phyloP scores from a whole-genome alignment of 805 yeast genomes.

The Ogataea trehaloabstinens region DNA sequence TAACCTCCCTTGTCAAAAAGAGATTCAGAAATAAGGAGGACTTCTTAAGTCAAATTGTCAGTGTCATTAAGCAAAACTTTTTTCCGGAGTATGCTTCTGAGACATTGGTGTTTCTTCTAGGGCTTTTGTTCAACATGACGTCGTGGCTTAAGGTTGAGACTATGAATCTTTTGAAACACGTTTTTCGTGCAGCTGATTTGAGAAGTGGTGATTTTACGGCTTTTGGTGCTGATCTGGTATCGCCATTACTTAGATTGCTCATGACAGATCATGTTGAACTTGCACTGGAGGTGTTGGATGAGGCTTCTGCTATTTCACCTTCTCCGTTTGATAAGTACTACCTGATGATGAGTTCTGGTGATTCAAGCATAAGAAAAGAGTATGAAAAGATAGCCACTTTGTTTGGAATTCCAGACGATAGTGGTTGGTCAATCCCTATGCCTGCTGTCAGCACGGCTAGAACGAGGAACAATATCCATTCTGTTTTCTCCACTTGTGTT shows the following conservation, averaged over 20 bases:
- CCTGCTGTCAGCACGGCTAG: constrained; percentile 87
- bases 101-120: constrained; percentile 70
- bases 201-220: constrained; percentile 77
- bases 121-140: constrained; percentile 72
- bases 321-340: constrained; percentile 89
- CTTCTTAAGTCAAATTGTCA: constrained; percentile 76
- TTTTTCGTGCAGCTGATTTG: constrained; percentile 77
- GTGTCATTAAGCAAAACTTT: constrained; percentile 62
- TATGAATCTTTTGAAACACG: constrained; percentile 66
- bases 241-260: constrained; percentile 78
- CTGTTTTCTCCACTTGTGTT: constrained; percentile 86
- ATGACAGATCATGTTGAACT: constrained; percentile 85
- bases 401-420: constrained; percentile 91
- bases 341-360: constrained; percentile 87
- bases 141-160: constrained; percentile 82
- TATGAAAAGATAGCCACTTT: constrained; percentile 84
- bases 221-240: constrained; percentile 91
- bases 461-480: constrained; percentile 90
- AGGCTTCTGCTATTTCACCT: constrained; percentile 81
- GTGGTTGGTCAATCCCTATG: constrained; percentile 98
- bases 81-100: constrained; percentile 76
- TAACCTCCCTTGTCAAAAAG: constrained; percentile 72
- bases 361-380: constrained; percentile 70
- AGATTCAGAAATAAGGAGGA: constrained; percentile 90
- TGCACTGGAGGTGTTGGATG: constrained; percentile 88